Conservation (phyloP, 176 grass and related monocot species). For the Thinopyrum elongatum region DNA sequence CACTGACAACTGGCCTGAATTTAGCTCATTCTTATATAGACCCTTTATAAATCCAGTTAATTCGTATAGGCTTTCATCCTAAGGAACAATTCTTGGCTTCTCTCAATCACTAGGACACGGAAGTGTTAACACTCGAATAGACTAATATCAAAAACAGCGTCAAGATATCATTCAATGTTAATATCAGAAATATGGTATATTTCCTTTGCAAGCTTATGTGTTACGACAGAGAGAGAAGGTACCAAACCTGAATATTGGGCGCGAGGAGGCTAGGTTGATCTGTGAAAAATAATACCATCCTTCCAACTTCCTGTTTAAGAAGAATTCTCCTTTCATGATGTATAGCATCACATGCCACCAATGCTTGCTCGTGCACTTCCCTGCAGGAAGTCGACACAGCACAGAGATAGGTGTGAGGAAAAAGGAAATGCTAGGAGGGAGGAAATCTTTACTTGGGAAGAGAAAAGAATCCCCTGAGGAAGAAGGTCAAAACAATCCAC, state of each 20-base stretch:
- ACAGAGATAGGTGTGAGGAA: not conserved
- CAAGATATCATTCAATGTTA: not conserved
- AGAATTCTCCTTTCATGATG: constrained; percentile 98
- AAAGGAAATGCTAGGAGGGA: not conserved
- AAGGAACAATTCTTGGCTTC: not conserved
- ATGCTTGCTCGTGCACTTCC: constrained; percentile 94
- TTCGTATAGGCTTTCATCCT: not conserved
- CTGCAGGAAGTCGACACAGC: constrained; percentile 43
- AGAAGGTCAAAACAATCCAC: constrained; percentile 7
- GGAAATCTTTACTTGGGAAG: not conserved
- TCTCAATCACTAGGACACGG: not conserved
- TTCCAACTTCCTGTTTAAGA: constrained; percentile 94
- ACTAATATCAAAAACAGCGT: constrained; percentile 3
- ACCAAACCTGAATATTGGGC: constrained; percentile 91
- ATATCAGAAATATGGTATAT: constrained; percentile 1
- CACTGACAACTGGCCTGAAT: constrained; percentile 4
- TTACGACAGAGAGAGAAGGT: constrained; percentile 24
- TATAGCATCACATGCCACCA: constrained; percentile 66
- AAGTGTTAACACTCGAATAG: not conserved
- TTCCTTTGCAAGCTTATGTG: not conserved
- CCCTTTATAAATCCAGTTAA: not conserved
- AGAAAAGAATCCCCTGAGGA: not conserved
- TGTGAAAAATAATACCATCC: constrained; percentile 98
- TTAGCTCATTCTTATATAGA: not conserved
- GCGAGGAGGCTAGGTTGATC: constrained; percentile 98